phyloP scores from a whole-genome alignment of 1,139 yeast genomes.

The Candida dubliniensis region DNA sequence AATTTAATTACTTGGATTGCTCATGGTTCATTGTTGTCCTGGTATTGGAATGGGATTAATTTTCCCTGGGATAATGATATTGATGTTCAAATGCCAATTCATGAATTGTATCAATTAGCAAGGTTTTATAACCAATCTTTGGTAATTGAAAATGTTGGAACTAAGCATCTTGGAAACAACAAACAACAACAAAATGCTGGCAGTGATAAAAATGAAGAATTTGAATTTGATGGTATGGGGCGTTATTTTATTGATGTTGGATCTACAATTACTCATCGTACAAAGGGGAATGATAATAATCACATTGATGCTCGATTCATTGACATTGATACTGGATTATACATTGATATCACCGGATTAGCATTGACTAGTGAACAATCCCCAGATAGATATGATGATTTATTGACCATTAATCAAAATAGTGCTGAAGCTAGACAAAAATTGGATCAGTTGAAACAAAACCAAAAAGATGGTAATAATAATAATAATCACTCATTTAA shows the following conservation, averaged over 20 bases:
- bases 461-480: constrained; percentile 10
- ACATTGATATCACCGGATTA: constrained; percentile 40
- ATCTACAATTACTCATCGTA: constrained; percentile 32
- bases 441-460: not conserved
- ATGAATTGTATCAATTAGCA: constrained; percentile 29
- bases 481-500: constrained; percentile 16
- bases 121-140: constrained; percentile 37
- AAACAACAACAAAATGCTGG: too few relatives aligned
- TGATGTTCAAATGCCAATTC: constrained; percentile 41
- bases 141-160: constrained; percentile 26
- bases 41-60: constrained; percentile 46
- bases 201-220: too few relatives aligned
- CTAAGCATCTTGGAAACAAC: too few relatives aligned
- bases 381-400: constrained; percentile 23
- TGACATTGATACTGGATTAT: constrained; percentile 39
- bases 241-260: constrained; percentile 36
- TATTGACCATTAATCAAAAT: too few relatives aligned
- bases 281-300: constrained; percentile 32
- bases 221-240: constrained; percentile 26
- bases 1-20: constrained; percentile 46
- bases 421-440: too few relatives aligned
- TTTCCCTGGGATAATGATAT: constrained; percentile 42
- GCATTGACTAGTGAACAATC: constrained; percentile 29
- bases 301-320: constrained; percentile 42
- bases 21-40: constrained; percentile 51